A percentile compares a stretch with the other conserved stretches of the same genome.
These are phyloP conservation scores for Penicillium fuscoglaucum DNA, from an alignment of 2,329 filamentous ascomycete species.

Conservation along the genomic window DNA sequence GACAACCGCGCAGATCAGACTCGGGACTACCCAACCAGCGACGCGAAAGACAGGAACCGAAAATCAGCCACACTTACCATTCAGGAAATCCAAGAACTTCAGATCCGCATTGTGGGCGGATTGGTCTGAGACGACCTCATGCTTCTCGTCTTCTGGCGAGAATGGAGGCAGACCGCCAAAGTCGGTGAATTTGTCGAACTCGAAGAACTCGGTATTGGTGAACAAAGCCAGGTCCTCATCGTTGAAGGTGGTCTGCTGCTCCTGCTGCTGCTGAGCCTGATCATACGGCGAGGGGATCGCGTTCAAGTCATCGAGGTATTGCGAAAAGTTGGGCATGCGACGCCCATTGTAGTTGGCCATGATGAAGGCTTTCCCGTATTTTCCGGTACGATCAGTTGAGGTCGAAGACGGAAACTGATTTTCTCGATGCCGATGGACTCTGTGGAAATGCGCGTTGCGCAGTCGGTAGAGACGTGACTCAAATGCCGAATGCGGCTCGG, in stretches of 20 bases:
- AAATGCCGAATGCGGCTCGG: conserved; percentile 24
- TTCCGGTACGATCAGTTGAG: not conserved
- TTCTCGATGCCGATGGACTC: conserved; percentile 2
- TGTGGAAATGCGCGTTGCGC: conserved; percentile 15
- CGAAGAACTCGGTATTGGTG: conserved; percentile 79
- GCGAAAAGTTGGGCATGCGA: conserved; percentile 81
- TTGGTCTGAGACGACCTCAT: conserved; percentile 24
- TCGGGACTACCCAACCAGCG: conserved; percentile 16
- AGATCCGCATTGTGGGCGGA: conserved; percentile 33
- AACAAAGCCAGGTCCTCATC: conserved; percentile 76
- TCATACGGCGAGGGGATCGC: conserved; percentile 65
- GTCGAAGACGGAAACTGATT: not conserved
- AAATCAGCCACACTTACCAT: conserved; percentile 37
- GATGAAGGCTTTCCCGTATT: conserved; percentile 14
- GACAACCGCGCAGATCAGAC: conserved; percentile 9
- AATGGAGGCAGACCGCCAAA: conserved; percentile 35
- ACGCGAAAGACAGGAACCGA: conserved; percentile 13
- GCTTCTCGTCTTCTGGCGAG: conserved; percentile 33
- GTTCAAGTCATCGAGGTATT: conserved; percentile 86
- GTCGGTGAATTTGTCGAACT: conserved; percentile 60
- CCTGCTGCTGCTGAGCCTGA: conserved; percentile 57
- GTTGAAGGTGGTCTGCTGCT: conserved; percentile 58
- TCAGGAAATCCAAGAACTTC: conserved; percentile 45
- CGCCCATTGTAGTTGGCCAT: conserved; percentile 78
- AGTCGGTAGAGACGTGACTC: conserved; percentile 16